Conservation (phyloP, 495 filamentous ascomycete genomes). For the Daldinia concentrica region DNA sequence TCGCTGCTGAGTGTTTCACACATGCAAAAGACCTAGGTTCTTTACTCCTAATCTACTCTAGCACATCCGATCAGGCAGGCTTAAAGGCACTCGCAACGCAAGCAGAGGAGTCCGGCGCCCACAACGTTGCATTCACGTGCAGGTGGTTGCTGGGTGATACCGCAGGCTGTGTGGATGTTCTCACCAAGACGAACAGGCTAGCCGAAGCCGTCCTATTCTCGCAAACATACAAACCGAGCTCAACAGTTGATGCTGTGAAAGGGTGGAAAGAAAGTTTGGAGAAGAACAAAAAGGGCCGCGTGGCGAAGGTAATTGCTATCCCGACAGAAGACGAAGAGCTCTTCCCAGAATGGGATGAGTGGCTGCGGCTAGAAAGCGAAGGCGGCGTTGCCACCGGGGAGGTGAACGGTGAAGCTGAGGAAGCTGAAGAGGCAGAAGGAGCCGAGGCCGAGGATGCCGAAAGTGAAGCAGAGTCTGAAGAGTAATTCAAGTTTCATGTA, state of each 20-base stretch:
- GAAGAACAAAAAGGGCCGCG: conserved; percentile 80
- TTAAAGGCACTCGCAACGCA: conserved; percentile 74
- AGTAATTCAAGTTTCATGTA: conserved; percentile 9
- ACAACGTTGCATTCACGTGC: conserved; percentile 92
- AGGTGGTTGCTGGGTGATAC: conserved; percentile 89
- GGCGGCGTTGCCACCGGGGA: conserved; percentile 60
- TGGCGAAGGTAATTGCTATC: conserved; percentile 82
- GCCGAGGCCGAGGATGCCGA: background rate
- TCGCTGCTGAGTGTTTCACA: conserved; percentile 92
- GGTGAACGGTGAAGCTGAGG: conserved; percentile 55
- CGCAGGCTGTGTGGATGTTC: conserved; percentile 80
- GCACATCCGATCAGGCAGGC: conserved; percentile 78
- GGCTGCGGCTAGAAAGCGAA: conserved; percentile 80
- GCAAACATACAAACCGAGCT: conserved; percentile 91
- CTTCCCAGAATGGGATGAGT: conserved; percentile 96
- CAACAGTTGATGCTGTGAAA: conserved; percentile 71
- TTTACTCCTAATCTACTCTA: conserved; percentile 84
- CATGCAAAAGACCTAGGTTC: conserved; percentile 91
- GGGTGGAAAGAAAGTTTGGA: conserved; percentile 86
- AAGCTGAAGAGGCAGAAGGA: conserved; percentile 9
- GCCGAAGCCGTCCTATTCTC: conserved; percentile 91
- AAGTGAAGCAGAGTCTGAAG: conserved; percentile 25
- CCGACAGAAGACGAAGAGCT: conserved; percentile 88
- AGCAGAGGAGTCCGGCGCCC: conserved; percentile 77
- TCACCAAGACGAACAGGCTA: conserved; percentile 77